These are phyloP conservation scores for Solanum clarkiae DNA, from an alignment of 257 asterid species.

Conservation along the genomic window DNA sequence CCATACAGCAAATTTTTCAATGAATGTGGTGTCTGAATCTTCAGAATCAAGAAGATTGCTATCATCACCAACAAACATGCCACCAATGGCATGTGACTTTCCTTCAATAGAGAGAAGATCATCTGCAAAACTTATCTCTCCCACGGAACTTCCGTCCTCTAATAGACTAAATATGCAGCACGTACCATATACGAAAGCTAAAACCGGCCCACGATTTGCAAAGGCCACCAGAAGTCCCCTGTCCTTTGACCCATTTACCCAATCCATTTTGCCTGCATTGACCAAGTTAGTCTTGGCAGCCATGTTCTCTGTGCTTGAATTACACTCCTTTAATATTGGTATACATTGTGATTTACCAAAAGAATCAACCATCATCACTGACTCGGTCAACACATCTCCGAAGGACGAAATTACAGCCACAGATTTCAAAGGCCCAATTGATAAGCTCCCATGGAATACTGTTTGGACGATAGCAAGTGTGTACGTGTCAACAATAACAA, in stretches of 20 bases:
- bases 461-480: conserved; percentile 76
- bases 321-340: conserved; percentile 49
- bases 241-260: conserved; percentile 37
- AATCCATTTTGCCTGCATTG: conserved; percentile 29
- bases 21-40: conserved; percentile 22
- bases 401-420: conserved; percentile 36
- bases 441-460: conserved; percentile 62
- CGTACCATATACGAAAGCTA: conserved; percentile 58
- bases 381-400: conserved; percentile 50
- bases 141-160: conserved; percentile 41
- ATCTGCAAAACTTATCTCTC: conserved; percentile 50
- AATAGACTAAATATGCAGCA: conserved; percentile 64
- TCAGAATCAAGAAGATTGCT: conserved; percentile 3
- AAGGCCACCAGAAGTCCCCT: conserved; percentile 41
- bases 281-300: conserved; percentile 25
- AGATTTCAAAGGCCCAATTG: conserved; percentile 72
- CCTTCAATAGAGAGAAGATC: conserved; percentile 47
- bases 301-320: conserved; percentile 22
- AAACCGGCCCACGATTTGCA: conserved; percentile 38
- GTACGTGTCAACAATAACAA: conserved; percentile 59
- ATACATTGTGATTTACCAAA: conserved; percentile 57
- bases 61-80: conserved; percentile 45
- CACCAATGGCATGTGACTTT: conserved; percentile 42
- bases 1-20: conserved; percentile 61
- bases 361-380: conserved; percentile 59